Evolutionary conservation across 2,329 filamentous ascomycete genomes (phyloP).

Genomic region (Parastagonospora avenae): DNA sequence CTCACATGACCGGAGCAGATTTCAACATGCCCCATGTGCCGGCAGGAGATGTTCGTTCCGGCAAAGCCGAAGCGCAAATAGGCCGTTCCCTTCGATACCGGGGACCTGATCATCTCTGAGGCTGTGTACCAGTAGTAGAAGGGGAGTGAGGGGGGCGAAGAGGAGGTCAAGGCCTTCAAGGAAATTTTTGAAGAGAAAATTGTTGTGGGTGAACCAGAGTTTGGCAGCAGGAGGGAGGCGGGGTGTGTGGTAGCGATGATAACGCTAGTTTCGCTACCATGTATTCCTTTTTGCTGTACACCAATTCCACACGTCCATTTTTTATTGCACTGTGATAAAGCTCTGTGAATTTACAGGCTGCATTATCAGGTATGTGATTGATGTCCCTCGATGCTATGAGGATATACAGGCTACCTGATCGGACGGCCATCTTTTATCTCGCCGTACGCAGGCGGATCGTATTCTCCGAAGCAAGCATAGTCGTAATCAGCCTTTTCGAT

Average conservation of each 20-base stretch:
- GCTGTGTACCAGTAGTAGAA: neutral
- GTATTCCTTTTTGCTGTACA: neutral
- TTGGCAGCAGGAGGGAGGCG: neutral
- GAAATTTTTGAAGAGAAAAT: neutral
- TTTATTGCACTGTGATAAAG: neutral
- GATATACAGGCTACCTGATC: neutral
- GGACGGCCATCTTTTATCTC: constrained; percentile 58
- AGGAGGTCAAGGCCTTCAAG: neutral
- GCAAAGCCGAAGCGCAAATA: neutral
- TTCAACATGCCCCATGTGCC: constrained; percentile 1
- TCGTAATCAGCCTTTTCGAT: constrained; percentile 65
- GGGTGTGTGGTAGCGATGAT: neutral
- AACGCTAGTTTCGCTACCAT: neutral
- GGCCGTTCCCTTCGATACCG: neutral
- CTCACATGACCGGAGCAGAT: neutral
- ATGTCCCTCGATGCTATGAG: neutral
- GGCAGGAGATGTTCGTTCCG: constrained; percentile 1
- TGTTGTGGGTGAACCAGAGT: neutral
- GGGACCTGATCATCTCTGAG: neutral
- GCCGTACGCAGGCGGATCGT: constrained; percentile 55
- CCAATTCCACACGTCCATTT: neutral
- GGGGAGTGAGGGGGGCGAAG: neutral
- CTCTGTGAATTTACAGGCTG: neutral
- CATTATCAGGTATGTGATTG: neutral
- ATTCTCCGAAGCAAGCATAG: constrained; percentile 68